Percentiles rank a stretch among this genome's conserved stretches.
Conservation (phyloP, 108 stramenopile genomes). For the Cyclotella cryptica region DNA sequence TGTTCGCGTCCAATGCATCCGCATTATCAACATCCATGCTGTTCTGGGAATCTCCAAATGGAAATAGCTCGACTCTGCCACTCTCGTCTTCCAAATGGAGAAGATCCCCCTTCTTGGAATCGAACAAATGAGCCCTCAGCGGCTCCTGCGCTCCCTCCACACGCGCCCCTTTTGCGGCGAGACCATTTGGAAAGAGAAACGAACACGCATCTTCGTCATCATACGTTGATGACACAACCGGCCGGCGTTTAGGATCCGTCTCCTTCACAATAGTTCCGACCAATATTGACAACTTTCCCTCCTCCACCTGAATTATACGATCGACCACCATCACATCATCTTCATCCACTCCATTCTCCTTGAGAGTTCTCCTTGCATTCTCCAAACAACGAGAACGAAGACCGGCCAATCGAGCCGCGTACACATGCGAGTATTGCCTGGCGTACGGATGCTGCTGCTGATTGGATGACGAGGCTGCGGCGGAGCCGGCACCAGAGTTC, state of each 20-base stretch:
- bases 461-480: conserved; percentile 16
- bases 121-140: conserved; percentile 31
- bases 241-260: conserved; percentile 41
- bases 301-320: conserved; percentile 78
- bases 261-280: conserved; percentile 84
- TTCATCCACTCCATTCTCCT: conserved; percentile 6
- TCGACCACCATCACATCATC: conserved; percentile 45
- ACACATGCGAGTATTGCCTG: conserved; percentile 88
- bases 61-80: conserved; percentile 70
- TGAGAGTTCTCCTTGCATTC: conserved; percentile 24
- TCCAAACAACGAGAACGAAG: conserved; percentile 65
- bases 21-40: conserved; percentile 15
- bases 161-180: background rate
- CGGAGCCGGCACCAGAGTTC: conserved; percentile 34
- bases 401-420: conserved; percentile 67
- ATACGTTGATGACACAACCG: conserved; percentile 22
- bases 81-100: conserved; percentile 85
- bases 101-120: conserved; percentile 59
- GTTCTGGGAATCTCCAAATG: conserved; percentile 18
- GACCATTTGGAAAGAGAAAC: conserved; percentile 32
- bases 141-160: conserved; percentile 45
- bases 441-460: conserved; percentile 64
- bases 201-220: conserved; percentile 33
- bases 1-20: conserved; percentile 43
- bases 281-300: conserved; percentile 62